Base-by-base conservation (phyloP, 2,329 filamentous ascomycete genomes). In the Ascochyta clinopodiicola region DNA sequence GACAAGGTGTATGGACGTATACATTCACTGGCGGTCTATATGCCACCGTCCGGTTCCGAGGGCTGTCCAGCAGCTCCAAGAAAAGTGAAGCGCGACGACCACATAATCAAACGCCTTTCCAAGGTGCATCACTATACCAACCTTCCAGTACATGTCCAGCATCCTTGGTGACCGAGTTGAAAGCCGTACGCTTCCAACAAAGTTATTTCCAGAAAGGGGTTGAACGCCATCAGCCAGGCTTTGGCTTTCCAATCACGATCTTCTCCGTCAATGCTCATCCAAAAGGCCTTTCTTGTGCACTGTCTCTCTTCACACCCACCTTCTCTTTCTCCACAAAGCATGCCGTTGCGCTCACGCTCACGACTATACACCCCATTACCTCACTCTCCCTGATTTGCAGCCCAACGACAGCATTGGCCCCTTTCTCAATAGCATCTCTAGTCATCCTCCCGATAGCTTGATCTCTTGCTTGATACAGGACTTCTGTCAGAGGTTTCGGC, bases 371-470 rank as follows among this genome's bases (percentile, higher is more conserved):
- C 2, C 72, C 70, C 34, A 74, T 49, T 4, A 74, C 60, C 51
- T 74, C 72, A 45, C 63, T 70, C 45, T 74, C 72, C 12, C 68
- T 61, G 25, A 73, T 64, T 3, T 66, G 61, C 38, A 74, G 46
- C 6, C 71, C 72, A 1, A 74, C 51, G 31, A 72, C 60, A 0
- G 72, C 72, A 46, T 74, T 74, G 15, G 69, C 71, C 4, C 72
- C 72, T 27, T 67, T 62, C 7, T 55, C 52, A 10, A 74, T 60
- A 15, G 70, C 72, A 47, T 74, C 70, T n/a, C 63, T 62, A 8
- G 73, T 59, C 61, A 74, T 69, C 8, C 72, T 56, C 38, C 74
- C 72, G n/a, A 71, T 67, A 0, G 72, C 72, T 46, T 71, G 68
- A 36, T 74, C 71, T 19, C 72, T 61, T 13, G 69, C 70, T 22